A percentile compares a stretch with the other conserved stretches of the same genome.
Conservation (phyloP, 306 rosid species). For the Rosa chinensis region DNA sequence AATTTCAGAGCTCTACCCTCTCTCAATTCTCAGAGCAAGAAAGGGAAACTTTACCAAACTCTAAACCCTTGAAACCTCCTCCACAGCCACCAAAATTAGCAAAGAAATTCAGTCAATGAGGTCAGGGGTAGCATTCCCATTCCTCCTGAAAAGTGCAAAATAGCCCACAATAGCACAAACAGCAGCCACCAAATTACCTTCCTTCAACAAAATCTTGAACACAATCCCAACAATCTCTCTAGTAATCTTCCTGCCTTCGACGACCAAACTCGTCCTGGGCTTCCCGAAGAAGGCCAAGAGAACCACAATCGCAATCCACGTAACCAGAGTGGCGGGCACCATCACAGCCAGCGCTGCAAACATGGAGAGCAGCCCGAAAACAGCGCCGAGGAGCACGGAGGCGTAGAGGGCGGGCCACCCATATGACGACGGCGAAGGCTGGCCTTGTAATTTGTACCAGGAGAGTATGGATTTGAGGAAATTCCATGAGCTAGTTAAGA, state of each 20-base stretch:
- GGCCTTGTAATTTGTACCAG: conserved; percentile 59
- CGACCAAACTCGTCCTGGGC: conserved; percentile 64
- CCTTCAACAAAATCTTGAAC: conserved; percentile 72
- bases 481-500: conserved; percentile 63
- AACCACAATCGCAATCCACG: conserved; percentile 87
- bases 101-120: conserved; percentile 20
- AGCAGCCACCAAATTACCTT: conserved; percentile 89
- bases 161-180: conserved; percentile 85
- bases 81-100: background rate
- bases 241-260: conserved; percentile 87
- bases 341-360: conserved; percentile 73
- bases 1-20: background rate
- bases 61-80: conserved; percentile 5
- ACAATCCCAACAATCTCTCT: conserved; percentile 61
- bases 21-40: background rate
- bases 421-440: conserved; percentile 28
- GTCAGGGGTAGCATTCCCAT: conserved; percentile 17
- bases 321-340: conserved; percentile 75
- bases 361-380: conserved; percentile 80
- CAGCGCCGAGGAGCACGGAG: conserved; percentile 76
- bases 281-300: conserved; percentile 85
- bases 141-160: conserved; percentile 65
- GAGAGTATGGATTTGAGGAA: conserved; percentile 61
- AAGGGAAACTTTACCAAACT: conserved; percentile 15
- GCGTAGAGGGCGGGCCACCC: conserved; percentile 89